Base-by-base conservation (phyloP, 1,284 basidiomycete species). In the Puccinia polysora region DNA sequence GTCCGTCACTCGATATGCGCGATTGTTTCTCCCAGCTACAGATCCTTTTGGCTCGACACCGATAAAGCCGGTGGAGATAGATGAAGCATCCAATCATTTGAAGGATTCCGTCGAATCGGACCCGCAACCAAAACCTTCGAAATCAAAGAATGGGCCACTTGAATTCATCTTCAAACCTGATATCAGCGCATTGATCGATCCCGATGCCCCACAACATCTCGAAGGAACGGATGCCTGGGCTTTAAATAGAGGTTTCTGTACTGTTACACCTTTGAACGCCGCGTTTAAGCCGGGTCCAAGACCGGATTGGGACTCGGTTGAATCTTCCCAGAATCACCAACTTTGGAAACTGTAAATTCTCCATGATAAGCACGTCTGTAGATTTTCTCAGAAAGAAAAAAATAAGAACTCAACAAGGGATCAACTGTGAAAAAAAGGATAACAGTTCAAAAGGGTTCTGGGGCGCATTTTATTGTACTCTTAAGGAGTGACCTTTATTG, bases 141-240 rank as follows among this genome's bases (percentile, higher is more conserved):
- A 38, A 36, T 20, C 52, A 30, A 7, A 2, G 12, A 8, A 45
- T 18, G 38, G 36, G 6, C 65, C 65, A 4, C 32, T 56, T 30
- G 55, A 69, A 23, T 69, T 69, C 45, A 14, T 59, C 55, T 69
- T 69, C 47, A 69, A 69, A 50, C 65, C 65, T 12, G 55, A 69
- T 45, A 69, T 69, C 55, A 59, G 65, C 52, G 38, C 65, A 14
- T 45, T 69, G 12, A 47, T 69, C 23, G 65, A 69, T 32, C 65
- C 65, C 23, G 47, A 69, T 43, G 53, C 53, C 6, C 53, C 55
- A n/a, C 28, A 58, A 14, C 55, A 45, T 32, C 40, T 49, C n/a
- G 18, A 47, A 25, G 53, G 65, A 38, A 47, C 53, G 8, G 65
- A 69, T 47, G 65, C 65, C 34, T 69, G 55, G 53, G 53, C 55